Evolutionary conservation across 495 filamentous ascomycete genomes (phyloP), one percentile per base, ranked within the genome.

Genomic region (Polyplosphaeria fusca): DNA sequence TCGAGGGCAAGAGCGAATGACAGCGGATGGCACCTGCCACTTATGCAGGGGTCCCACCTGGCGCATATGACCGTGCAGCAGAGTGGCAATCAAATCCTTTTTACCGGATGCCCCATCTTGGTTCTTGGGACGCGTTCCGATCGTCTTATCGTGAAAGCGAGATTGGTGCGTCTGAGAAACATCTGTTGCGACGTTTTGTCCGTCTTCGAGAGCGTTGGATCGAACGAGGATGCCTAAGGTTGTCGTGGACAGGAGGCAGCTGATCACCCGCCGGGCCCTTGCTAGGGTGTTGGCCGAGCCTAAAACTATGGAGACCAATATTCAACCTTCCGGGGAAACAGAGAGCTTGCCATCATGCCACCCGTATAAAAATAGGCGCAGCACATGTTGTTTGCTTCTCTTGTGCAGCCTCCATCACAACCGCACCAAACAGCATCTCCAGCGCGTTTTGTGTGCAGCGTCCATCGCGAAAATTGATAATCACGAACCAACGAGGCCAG

Each of bases 31-130:
- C 16, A 52, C 22, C 18, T 52, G 22, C 19, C 16, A 42, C 39
- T 42, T 28, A 28, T 42, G 37, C 37, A 42, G 32, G 48, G 48
- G 48, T 40, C 20, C 39, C n/a, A 42, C 30, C 30, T 42, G 39
- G 20, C 18, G 39, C 39, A 42, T 20, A 42, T 35, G n/a, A 35
- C 30, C 14, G 7, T 35, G 30, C 30, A 14, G 14, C 7, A 7
- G 7, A 35, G 30, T 35, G 30, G 30, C 30, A 14, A 35, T 35
- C 7, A 14, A 14, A 7, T 14, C 30, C 30, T 35, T 35, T 14
- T 7, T 7, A 7, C 30, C 30, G 30, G 30, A 35, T 35, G 30
- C 30, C 30, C 7, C 30, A 7, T 35, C 30, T 35, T 35, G 30
- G 14, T 35, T 35, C 30, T 14, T 35, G 30, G 30, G 30, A 7